Conservation (phyloP, 208 protist species). For the Acanthamoeba castellanii region DNA sequence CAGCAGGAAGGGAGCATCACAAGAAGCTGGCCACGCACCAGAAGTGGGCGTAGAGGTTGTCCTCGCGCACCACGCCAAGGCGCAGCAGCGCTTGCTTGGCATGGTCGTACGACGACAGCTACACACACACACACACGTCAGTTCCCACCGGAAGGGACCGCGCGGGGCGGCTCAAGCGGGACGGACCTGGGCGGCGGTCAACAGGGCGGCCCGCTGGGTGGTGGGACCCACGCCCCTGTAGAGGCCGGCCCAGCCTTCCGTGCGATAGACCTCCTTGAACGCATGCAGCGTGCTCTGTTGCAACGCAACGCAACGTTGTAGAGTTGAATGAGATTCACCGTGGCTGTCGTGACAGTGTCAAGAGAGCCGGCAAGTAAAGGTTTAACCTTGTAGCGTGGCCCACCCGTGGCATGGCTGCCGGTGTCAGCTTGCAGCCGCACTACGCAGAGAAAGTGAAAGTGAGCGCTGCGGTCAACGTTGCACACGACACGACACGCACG, state of each 20-base stretch:
- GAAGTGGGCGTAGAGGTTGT: slow-evolving; percentile 41
- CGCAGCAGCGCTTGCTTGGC: neutral
- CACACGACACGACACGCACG: neutral
- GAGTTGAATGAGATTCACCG: too few species aligned
- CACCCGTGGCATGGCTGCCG: neutral
- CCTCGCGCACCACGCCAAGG: neutral
- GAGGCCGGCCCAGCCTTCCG: slow-evolving; percentile 27
- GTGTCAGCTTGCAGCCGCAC: slow-evolving; percentile 55
- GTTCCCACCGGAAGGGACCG: neutral
- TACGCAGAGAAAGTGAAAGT: neutral
- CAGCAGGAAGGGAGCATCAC: neutral
- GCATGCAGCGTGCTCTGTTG: slow-evolving; percentile 11
- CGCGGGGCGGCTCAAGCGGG: neutral
- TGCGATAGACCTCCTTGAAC: slow-evolving; percentile 22
- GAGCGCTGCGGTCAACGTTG: neutral
- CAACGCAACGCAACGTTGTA: too few species aligned
- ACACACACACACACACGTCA: neutral
- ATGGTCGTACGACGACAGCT: slow-evolving; percentile 1
- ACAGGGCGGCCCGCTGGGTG: slow-evolving; percentile 37
- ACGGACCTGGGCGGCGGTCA: slow-evolving; percentile 51
- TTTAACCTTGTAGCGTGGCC: neutral
- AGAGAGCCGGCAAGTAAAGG: too few species aligned
- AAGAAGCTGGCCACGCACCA: neutral
- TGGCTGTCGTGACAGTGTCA: too few species aligned
- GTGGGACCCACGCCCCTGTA: slow-evolving; percentile 62